Evolutionary conservation across 768 basidiomycete genomes (phyloP).

Genomic region (Roridomyces roridus): DNA sequence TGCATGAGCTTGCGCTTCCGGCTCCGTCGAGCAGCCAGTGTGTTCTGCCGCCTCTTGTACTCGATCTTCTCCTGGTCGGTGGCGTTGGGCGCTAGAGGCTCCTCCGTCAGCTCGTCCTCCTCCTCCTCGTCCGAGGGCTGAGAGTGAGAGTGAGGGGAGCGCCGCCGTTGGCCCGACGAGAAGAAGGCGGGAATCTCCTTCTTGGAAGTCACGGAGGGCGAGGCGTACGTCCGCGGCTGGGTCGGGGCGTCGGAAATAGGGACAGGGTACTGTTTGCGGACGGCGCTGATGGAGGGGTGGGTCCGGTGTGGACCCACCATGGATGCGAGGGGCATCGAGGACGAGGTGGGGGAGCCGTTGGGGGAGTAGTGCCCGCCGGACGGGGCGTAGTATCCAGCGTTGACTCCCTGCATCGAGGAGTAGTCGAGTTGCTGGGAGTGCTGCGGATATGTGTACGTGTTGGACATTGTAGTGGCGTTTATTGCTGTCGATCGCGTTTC

Average conservation of each 20-base stretch:
- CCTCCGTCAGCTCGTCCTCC: constrained; percentile 42
- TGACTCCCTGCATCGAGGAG: constrained; percentile 18
- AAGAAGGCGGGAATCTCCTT: constrained; percentile 67
- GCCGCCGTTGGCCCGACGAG: constrained; percentile 55
- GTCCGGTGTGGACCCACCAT: constrained; percentile 19
- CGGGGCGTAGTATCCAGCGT: constrained; percentile 17
- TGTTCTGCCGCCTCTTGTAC: constrained; percentile 72
- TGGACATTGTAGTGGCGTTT: constrained; percentile 16
- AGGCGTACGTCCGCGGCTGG: constrained; percentile 61
- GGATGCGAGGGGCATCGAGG: constrained; percentile 12
- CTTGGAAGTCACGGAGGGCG: constrained; percentile 64
- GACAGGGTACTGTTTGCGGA: constrained; percentile 21
- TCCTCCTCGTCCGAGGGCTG: constrained; percentile 48
- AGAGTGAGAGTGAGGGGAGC: constrained; percentile 38
- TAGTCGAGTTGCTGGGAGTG: constrained; percentile 23
- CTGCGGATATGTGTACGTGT: constrained; percentile 18
- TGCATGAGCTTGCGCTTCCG: constrained; percentile 72
- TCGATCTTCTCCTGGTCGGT: constrained; percentile 65
- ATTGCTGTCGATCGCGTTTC: constrained; percentile 15
- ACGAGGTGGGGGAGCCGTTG: constrained; percentile 16
- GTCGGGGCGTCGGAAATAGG: constrained; percentile 60
- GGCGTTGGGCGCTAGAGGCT: constrained; percentile 32
- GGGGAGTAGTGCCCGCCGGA: constrained; percentile 12
- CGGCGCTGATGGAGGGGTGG: constrained; percentile 15
- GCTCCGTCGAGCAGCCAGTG: constrained; percentile 69